Conservation (phyloP, 163 green algal genomes). For the Prototheca wickerhamii region DNA sequence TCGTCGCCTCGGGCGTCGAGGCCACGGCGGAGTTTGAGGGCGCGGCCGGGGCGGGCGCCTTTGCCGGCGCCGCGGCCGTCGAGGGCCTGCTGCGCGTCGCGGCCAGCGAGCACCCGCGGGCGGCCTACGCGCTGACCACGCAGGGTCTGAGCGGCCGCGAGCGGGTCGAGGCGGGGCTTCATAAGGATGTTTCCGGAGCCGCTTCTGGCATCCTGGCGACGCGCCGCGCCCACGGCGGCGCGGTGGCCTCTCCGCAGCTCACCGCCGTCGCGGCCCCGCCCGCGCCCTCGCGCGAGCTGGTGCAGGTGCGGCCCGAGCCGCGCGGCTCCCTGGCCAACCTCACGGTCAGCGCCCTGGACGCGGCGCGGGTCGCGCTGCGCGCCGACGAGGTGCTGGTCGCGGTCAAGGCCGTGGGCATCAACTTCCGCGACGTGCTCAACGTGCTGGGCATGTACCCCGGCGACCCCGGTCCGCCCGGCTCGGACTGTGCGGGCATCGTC, state of each 20-base stretch:
- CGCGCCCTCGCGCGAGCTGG: conserved; percentile 9
- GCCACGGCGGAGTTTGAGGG: too few species aligned
- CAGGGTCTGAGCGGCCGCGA: too few species aligned
- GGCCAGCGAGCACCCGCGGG: conserved; percentile 30
- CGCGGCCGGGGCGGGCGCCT: neutral
- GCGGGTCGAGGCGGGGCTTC: too few species aligned
- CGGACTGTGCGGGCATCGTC: conserved; percentile 56
- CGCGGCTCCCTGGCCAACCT: conserved; percentile 35
- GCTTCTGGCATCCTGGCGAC: conserved; percentile 2
- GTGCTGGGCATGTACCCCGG: conserved; percentile 53
- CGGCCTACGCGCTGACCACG: conserved; percentile 8
- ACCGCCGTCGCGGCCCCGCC: conserved; percentile 18
- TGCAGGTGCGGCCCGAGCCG: conserved; percentile 34
- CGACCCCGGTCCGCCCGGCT: conserved; percentile 57
- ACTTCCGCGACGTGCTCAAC: conserved; percentile 60
- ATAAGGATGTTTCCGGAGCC: neutral
- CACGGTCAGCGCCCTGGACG: conserved; percentile 20
- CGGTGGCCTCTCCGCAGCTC: conserved; percentile 6
- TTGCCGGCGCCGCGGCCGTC: conserved; percentile 10
- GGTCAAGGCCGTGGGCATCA: conserved; percentile 47
- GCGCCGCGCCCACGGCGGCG: neutral
- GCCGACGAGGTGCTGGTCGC: conserved; percentile 18
- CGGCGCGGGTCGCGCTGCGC: neutral
- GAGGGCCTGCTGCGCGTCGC: conserved; percentile 47
- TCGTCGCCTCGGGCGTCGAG: neutral